Percentiles rank a stretch among this genome's conserved stretches.
Conservation (phyloP, 2,329 filamentous ascomycete genomes). For the Cercospora zeina region DNA sequence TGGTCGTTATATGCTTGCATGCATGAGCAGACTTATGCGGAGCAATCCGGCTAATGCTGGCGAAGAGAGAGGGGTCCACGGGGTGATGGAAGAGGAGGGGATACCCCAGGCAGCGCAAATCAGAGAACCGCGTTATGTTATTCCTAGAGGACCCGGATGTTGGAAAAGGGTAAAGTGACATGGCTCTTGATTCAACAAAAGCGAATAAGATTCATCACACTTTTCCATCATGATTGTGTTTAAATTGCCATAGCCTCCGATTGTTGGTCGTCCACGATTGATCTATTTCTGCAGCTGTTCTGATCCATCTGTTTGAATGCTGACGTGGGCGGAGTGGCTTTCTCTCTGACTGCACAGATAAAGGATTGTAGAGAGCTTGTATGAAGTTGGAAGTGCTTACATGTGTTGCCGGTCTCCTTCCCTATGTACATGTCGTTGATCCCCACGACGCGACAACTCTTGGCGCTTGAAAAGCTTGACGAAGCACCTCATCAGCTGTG, state of each 20-base stretch:
- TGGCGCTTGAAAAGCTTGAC: too few relatives aligned
- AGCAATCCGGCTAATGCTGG: neutral
- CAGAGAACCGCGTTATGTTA: neutral
- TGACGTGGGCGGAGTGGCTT: neutral
- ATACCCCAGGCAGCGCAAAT: neutral
- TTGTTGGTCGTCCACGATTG: neutral
- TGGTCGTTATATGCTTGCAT: neutral
- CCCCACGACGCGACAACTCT: too few relatives aligned
- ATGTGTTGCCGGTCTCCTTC: too few relatives aligned
- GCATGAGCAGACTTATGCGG: neutral
- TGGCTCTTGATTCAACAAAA: neutral
- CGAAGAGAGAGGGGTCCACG: neutral
- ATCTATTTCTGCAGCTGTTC: neutral
- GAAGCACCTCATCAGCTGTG: neutral
- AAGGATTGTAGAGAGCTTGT: neutral
- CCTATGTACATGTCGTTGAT: too few relatives aligned
- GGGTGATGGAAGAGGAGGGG: neutral
- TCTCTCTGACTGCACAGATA: neutral
- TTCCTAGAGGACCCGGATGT: neutral
- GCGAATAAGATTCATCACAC: neutral
- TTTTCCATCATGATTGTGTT: neutral
- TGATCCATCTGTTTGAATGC: neutral
- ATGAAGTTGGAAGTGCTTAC: neutral
- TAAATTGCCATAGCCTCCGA: neutral
- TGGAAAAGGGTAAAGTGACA: neutral